Evolutionary conservation across 331 rosid species (phyloP), one percentile per base, ranked within the genome.

Genomic region (Pyracantha coccinea): DNA sequence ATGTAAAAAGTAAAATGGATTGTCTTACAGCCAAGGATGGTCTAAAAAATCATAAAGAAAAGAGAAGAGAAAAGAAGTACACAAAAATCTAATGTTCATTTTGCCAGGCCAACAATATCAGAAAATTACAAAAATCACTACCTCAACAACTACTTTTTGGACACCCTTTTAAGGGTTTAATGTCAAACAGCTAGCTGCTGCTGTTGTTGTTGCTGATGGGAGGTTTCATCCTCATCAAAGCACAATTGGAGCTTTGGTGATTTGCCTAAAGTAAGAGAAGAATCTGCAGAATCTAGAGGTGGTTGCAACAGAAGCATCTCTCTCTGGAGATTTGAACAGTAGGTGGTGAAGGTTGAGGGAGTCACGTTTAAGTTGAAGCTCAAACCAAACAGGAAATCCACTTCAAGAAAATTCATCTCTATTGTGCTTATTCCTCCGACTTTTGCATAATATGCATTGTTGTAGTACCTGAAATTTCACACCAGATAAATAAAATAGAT

Each of bases 391-490:
- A 92, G 69, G 68, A 92, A 90, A 41, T 92, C 97, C 81, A 92
- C 80, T 72, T 92, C 97, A 44, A 92, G 94, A 78, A 88, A 84
- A 63, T 92, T 92, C 92, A 92, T 92, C 82, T 92, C 97, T 63
- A 63, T 66, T 35, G 91, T 92, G 75, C 92, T 86, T 44, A 92
- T 90, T 72, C 97, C 96, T 79, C 97, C 97, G 58, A 92, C 92
- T 87, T 88, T 92, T 78, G 97, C 97, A 82, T 84, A 92, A 84
- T 87, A 92, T 8, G 96, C 97, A 77, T 92, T 92, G 86, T 92
- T 92, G 81, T 90, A 92, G 87, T 84, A 88, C 85, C 97, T 92
- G 79, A 63, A 75, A 32, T 32, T 28, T 15, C 24, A 66, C 33
- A 58, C 53, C 47, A 41, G 29, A 13, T 5, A 3, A 13, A 27